Evolutionary conservation across 495 filamentous ascomycete genomes (phyloP).

Genomic region (Aspergillus homomorphus): DNA sequence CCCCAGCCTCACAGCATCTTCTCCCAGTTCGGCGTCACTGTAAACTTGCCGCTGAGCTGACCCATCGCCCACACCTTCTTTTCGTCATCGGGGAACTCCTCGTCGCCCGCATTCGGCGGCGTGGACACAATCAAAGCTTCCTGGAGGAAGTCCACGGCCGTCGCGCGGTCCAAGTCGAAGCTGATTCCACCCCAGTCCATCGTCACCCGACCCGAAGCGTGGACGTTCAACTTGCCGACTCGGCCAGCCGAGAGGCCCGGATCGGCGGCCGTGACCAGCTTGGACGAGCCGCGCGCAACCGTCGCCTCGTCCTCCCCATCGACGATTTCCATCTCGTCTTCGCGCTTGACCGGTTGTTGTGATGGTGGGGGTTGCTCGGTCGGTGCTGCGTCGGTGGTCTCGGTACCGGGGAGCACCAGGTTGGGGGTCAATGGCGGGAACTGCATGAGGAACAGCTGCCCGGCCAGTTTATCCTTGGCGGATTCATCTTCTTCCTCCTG

Average conservation of each 20-base stretch:
- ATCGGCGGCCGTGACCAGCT: conserved; percentile 39
- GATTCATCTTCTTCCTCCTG: conserved; percentile 29
- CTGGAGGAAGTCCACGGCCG: conserved; percentile 44
- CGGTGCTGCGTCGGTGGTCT: conserved; percentile 17
- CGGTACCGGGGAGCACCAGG: conserved; percentile 33
- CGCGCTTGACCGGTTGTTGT: conserved; percentile 28
- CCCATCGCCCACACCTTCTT: conserved; percentile 49
- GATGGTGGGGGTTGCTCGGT: conserved; percentile 11
- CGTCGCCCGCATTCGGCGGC: conserved; percentile 25
- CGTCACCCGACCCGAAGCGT: conserved; percentile 46
- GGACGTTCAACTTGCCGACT: conserved; percentile 54
- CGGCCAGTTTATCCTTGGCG: conserved; percentile 32
- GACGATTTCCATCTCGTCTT: conserved; percentile 32
- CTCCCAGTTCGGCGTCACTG: conserved; percentile 49
- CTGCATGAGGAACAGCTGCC: conserved; percentile 52
- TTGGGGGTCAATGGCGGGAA: conserved; percentile 55
- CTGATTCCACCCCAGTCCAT: conserved; percentile 51
- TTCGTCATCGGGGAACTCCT: conserved; percentile 26
- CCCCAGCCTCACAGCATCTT: conserved; percentile 34
- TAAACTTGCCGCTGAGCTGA: conserved; percentile 48
- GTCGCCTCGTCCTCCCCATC: conserved; percentile 24
- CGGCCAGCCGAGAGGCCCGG: conserved; percentile 52
- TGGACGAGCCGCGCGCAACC: conserved; percentile 13
- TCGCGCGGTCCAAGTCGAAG: conserved; percentile 44
- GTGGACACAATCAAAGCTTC: conserved; percentile 44